Conservation (phyloP, 2,329 filamentous ascomycete genomes). For the Ascochyta clinopodiicola region DNA sequence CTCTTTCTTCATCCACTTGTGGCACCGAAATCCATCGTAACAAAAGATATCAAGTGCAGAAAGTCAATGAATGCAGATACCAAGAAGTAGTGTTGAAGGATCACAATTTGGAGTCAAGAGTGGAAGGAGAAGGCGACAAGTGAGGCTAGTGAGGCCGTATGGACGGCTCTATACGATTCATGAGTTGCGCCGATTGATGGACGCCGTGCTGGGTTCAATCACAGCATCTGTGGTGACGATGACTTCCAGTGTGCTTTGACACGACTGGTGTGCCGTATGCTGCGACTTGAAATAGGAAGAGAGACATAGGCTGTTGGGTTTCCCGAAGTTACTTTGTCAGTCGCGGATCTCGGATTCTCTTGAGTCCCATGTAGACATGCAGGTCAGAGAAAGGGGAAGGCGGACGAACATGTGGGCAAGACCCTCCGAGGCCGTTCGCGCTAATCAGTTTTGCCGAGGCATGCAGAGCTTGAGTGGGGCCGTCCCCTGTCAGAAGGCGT, state of each 20-base stretch:
- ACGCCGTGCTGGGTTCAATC: slow-evolving; percentile 3
- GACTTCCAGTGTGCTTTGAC: background rate
- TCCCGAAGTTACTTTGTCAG: background rate
- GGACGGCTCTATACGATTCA: slow-evolving; percentile 4
- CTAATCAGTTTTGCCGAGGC: slow-evolving; percentile 11
- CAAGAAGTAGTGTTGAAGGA: background rate
- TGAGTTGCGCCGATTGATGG: background rate
- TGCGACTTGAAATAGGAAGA: background rate
- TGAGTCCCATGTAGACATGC: background rate
- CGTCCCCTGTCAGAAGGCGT: slow-evolving; percentile 1
- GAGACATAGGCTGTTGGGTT: background rate
- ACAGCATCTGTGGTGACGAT: background rate
- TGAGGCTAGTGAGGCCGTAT: background rate
- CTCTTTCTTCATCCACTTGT: too few relatives aligned
- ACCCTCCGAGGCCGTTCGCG: background rate
- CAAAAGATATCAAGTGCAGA: too few relatives aligned
- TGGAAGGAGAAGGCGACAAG: background rate
- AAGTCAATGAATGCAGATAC: background rate
- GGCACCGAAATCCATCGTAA: too few relatives aligned
- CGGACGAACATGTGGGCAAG: slow-evolving; percentile 8
- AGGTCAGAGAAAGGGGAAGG: background rate
- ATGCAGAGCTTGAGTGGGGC: slow-evolving; percentile 6
- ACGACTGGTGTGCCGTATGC: background rate
- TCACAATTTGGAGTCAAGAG: background rate
- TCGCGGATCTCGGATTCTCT: slow-evolving; percentile 2